phyloP scores from a whole-genome alignment of 371 early-diverging fungal species.

The Rhizopus arrhizus region DNA sequence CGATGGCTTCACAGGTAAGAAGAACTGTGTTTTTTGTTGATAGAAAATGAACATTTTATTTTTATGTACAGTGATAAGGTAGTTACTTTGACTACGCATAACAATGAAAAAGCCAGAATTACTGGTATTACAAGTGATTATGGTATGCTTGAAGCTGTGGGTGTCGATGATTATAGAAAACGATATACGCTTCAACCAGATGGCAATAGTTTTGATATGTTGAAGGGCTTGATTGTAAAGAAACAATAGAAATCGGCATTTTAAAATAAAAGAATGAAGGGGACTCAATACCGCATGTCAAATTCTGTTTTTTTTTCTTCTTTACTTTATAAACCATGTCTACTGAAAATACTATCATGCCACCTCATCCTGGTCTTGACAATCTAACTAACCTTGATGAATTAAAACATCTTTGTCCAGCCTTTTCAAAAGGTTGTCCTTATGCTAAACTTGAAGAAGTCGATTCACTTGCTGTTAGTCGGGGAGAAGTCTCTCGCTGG shows the following conservation, averaged over 20 bases:
- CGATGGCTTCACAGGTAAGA: constrained; percentile 83
- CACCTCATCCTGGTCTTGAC: constrained; percentile 53
- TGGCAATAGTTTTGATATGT: constrained; percentile 97
- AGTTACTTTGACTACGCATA: constrained; percentile 66
- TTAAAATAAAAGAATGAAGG: no score
- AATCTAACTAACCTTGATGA: constrained; percentile 37
- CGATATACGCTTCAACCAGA: constrained; percentile 86
- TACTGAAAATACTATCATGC: constrained; percentile 12
- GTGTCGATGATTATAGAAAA: constrained; percentile 52
- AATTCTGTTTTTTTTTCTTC: background rate
- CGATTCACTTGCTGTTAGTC: constrained; percentile 31
- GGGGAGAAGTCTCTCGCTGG: constrained; percentile 49
- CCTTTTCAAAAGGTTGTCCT: constrained; percentile 52
- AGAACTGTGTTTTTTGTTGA: background rate
- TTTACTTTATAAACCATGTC: background rate
- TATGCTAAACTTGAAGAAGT: constrained; percentile 48
- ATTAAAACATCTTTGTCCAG: constrained; percentile 52
- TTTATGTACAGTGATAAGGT: constrained; percentile 52
- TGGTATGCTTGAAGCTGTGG: constrained; percentile 74
- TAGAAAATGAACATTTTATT: background rate
- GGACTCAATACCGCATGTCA: background rate
- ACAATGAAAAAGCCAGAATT: constrained; percentile 63
- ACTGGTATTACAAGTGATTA: constrained; percentile 72
- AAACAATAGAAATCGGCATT: constrained; percentile 43
- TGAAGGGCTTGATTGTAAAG: constrained; percentile 83